Evolutionary conservation across 129 eudicot species (phyloP).

Genomic region (Pittosporum tobira): DNA sequence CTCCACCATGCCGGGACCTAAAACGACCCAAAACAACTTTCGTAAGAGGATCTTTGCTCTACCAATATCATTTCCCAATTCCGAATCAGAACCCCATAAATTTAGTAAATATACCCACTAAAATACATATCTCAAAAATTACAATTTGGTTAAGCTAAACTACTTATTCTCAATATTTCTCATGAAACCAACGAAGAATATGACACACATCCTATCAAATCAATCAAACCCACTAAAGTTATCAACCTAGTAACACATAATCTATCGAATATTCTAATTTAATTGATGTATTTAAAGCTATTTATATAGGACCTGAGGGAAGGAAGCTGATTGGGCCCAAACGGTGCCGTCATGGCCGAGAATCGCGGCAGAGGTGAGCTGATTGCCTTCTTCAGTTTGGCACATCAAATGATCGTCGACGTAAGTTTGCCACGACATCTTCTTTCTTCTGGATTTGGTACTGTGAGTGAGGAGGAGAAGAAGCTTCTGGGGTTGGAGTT

Average conservation of each 20-base stretch:
- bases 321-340: conserved; percentile 33
- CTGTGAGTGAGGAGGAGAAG: neutral
- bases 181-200: neutral
- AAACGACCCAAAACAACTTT: too few species aligned
- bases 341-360: conserved; percentile 33
- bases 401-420: conserved; percentile 39
- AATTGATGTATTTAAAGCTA: too few species aligned
- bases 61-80: neutral
- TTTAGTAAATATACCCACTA: neutral
- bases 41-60: too few species aligned
- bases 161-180: neutral
- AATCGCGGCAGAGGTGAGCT: conserved; percentile 37
- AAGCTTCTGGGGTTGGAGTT: too few species aligned
- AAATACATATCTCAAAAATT: neutral
- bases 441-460: neutral
- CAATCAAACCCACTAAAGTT: too few species aligned
- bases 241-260: too few species aligned
- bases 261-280: too few species aligned
- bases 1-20: too few species aligned
- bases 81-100: neutral
- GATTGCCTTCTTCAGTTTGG: conserved; percentile 29
- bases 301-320: conserved; percentile 43
- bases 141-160: neutral
- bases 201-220: too few species aligned
- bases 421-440: conserved; percentile 43